Base-by-base conservation (phyloP, 805 yeast genomes). In the Saccharomycopsis schoenii region DNA sequence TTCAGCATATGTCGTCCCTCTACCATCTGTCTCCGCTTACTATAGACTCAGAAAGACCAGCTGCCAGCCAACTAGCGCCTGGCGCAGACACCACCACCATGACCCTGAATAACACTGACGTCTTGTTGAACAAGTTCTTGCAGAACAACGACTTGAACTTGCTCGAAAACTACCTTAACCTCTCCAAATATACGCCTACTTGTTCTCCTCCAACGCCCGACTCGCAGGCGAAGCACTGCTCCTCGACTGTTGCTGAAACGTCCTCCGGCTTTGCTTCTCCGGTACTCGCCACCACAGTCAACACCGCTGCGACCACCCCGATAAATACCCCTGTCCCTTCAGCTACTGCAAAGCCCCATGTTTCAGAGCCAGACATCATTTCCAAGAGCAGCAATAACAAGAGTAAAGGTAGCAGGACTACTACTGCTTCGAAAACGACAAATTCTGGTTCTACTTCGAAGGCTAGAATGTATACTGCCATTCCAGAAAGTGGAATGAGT, bases 91-190 rank as follows among this genome's bases (percentile, higher is more conserved):
- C 12, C 12, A 37, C 41, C 41, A 12, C 15, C 14, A 42, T 17
- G 14, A 17, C 25, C 34, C 24, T 21, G 34, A 47, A 47, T n/a
- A 47, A 47, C 5, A 51, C 62, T 6, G 61, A 60, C 4, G 57
- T 61, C 19, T 42, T 62, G 15, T 54, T 62, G 21, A 62, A 58
- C 59, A 61, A 61, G 55, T 64, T 64, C 39, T 52, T 64, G 24
- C 59, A 58, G 29, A 64, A 61, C 19, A 64, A 64, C 24, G 66
- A 64, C 40, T 57, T 64, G 47, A 50, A 56, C 15, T 58, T 64
- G 11, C 50, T 64, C 12, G 66, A 64, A 55, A 64, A 61, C 37
- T 64, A 64, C 40, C 55, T 64, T 12, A 47, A 47, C 21, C 34
- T 47, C 14, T 47, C 52, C 34, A 47, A 47, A 12, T 42, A 17